These are phyloP conservation scores for Termitomyces sp. DNA, from an alignment of 768 basidiomycete genomes.

Conservation along the genomic window DNA sequence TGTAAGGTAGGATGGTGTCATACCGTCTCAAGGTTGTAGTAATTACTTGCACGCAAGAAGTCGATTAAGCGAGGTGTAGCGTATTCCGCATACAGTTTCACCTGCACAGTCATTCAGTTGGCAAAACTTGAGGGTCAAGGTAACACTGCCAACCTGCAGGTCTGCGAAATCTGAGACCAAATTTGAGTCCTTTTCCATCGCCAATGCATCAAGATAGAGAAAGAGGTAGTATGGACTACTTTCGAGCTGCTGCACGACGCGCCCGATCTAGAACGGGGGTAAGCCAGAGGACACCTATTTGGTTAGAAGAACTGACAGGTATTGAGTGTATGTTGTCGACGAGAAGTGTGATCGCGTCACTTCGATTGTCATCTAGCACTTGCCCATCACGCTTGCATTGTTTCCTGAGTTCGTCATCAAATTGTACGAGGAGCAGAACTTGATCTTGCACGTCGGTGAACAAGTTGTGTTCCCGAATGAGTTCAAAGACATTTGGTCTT, in stretches of 20 bases:
- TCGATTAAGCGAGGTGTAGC: constrained; percentile 77
- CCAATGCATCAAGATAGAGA: constrained; percentile 84
- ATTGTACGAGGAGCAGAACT: constrained; percentile 87
- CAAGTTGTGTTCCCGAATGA: constrained; percentile 89
- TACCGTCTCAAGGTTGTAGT: constrained; percentile 86
- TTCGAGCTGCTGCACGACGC: constrained; percentile 85
- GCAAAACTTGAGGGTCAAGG: neutral
- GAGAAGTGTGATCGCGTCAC: constrained; percentile 79
- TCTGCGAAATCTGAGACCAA: constrained; percentile 80
- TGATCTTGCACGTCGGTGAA: constrained; percentile 96
- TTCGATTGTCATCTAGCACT: constrained; percentile 37
- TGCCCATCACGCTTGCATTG: constrained; percentile 41
- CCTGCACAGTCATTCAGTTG: constrained; percentile 23
- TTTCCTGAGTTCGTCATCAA: constrained; percentile 82
- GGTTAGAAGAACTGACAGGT: constrained; percentile 48
- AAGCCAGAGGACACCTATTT: neutral
- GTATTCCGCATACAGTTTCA: constrained; percentile 89
- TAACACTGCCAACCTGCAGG: constrained; percentile 46
- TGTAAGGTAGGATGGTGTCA: neutral
- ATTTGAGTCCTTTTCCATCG: constrained; percentile 77
- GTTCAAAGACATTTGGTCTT: constrained; percentile 85
- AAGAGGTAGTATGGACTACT: constrained; percentile 78
- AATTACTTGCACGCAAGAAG: constrained; percentile 85
- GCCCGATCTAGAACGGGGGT: constrained; percentile 52
- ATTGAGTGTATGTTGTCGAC: constrained; percentile 96